Evolutionary conservation across 139 green algal genomes (phyloP), one percentile per base, ranked within the genome.

Genomic region (Monoraphidium neglectum): DNA sequence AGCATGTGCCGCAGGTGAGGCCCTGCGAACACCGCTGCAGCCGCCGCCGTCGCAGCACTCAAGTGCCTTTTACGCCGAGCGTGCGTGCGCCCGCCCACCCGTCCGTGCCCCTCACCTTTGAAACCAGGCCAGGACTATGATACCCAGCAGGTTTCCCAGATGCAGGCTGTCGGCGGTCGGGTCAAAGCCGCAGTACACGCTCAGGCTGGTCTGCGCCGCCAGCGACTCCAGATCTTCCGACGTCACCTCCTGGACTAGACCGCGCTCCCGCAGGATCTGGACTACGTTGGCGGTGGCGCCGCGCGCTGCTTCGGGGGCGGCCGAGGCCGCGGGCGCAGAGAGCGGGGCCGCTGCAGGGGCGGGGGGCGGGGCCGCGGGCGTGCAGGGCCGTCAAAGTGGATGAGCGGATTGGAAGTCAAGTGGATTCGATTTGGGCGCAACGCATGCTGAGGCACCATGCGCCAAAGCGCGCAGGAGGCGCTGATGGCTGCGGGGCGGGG

Each of bases 51-150:
- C n/a, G n/a, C n/a, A n/a, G n/a, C n/a, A n/a, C n/a, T n/a, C n/a
- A n/a, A n/a, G n/a, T n/a, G n/a, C n/a, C n/a, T n/a, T n/a, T n/a
- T n/a, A n/a, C n/a, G n/a, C n/a, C n/a, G n/a, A n/a, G n/a, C n/a
- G n/a, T n/a, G n/a, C 8, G 43, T 51, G 47, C 66, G 57, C 71
- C 6, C 32, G 61, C 72, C n/a, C 72, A 78, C 56, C 8, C 54
- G 68, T 46, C 23, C 56, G 70, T n/a, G 36, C 51, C 73, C 82
- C 64, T 40, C 74, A 89, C 1, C 88, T 74, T 72, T 96, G 92
- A 82, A 98, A 98, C 96, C 96, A 99, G 0, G 91, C 82, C 35
- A 99, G 90, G 66, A 99, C 95, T 28, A 99, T 88, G 84, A 99
- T 97, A 63, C 96, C 94, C 35, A 99, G 88, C 57, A 99, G 86